A percentile compares a stretch with the other conserved stretches of the same genome.
phyloP scores from a whole-genome alignment of 169 alveolate genomes.

The Eimeria praecox region DNA sequence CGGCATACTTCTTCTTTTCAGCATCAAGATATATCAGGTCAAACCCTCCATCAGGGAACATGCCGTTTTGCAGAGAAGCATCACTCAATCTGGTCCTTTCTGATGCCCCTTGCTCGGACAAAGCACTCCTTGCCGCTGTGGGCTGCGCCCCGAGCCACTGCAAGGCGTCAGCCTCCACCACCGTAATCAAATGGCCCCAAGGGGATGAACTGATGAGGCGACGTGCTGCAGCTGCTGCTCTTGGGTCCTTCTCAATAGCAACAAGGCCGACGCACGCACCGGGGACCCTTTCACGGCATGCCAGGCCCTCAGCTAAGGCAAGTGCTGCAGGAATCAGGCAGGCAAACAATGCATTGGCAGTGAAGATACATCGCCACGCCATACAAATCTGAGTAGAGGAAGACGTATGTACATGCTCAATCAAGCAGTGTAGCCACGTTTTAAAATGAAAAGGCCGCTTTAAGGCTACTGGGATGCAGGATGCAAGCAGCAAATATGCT shows the following conservation, averaged over 20 bases:
- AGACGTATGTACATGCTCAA: background rate
- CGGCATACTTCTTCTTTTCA: constrained; percentile 74
- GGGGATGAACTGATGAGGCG: constrained; percentile 51
- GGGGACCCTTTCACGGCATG: background rate
- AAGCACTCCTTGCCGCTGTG: background rate
- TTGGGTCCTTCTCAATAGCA: constrained; percentile 76
- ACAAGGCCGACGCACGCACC: constrained; percentile 30
- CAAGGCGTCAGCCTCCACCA: constrained; percentile 74
- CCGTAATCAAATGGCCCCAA: constrained; percentile 25
- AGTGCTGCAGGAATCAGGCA: constrained; percentile 70
- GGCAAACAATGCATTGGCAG: constrained; percentile 12
- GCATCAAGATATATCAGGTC: constrained; percentile 84
- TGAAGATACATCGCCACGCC: background rate
- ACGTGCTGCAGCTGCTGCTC: constrained; percentile 75
- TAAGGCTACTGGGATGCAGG: background rate
- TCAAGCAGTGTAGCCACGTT: background rate
- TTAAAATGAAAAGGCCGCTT: background rate
- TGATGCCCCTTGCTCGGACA: background rate
- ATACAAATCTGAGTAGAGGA: background rate
- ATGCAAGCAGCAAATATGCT: background rate
- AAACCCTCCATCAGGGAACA: constrained; percentile 60
- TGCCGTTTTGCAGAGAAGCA: background rate
- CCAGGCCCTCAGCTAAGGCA: constrained; percentile 80
- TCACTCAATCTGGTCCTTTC: background rate
- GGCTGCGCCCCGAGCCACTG: constrained; percentile 36